These are phyloP conservation scores for Didymella pomorum DNA, from an alignment of 2,329 filamentous ascomycete species.

Conservation along the genomic window DNA sequence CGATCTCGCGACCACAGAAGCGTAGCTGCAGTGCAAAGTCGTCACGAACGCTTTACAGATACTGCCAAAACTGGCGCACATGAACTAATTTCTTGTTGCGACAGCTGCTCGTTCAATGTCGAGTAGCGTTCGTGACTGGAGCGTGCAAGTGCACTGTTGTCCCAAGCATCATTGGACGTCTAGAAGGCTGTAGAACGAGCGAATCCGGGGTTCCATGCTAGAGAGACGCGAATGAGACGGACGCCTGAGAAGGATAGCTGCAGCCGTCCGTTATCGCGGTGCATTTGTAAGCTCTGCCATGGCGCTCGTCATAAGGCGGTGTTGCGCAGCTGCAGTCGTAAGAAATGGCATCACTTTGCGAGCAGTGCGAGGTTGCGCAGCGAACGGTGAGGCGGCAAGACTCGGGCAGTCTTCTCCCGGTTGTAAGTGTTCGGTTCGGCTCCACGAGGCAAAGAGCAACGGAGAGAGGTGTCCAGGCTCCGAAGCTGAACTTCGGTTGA, in stretches of 20 bases:
- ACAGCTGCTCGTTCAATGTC: not conserved
- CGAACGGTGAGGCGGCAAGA: not conserved
- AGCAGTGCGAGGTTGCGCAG: not conserved
- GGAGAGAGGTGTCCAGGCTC: not conserved
- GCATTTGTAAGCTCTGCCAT: constrained; percentile 13
- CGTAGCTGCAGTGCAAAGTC: not conserved
- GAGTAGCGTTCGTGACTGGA: not conserved
- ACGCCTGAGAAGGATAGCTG: constrained; percentile 1
- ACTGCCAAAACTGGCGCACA: not conserved
- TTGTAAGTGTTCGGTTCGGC: not conserved
- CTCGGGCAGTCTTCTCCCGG: not conserved
- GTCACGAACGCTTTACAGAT: not conserved
- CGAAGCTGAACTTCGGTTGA: not conserved
- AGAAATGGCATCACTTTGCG: not conserved
- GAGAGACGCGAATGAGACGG: constrained; percentile 2
- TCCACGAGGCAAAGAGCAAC: not conserved
- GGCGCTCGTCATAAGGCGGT: not conserved
- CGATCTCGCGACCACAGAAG: not conserved
- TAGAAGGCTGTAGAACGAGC: constrained; percentile 5
- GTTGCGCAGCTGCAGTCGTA: not conserved
- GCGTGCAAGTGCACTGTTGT: not conserved
- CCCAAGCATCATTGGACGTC: not conserved
- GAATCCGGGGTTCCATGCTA: constrained; percentile 7
- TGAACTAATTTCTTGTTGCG: not conserved
- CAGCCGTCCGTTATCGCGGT: constrained; percentile 5